Conservation (phyloP, 2,329 filamentous ascomycete species). For the Stagonosporopsis tanaceti region DNA sequence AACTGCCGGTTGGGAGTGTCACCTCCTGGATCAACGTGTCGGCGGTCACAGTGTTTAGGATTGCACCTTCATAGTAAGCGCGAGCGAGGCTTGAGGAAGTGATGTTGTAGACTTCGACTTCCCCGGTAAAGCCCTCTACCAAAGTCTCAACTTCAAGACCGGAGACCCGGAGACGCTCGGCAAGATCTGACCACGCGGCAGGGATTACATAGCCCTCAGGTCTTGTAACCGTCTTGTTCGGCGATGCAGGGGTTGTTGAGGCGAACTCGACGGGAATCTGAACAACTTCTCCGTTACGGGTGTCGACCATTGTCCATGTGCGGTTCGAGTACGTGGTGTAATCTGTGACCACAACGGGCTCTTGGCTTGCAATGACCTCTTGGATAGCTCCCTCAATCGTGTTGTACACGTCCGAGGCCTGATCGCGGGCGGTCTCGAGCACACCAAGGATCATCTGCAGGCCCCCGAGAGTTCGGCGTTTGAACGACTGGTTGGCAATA, state of each 20-base stretch:
- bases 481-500: constrained; percentile 46
- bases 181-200: constrained; percentile 46
- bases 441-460: constrained; percentile 47
- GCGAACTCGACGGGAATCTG: constrained; percentile 46
- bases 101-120: constrained; percentile 48
- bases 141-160: constrained; percentile 46
- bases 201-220: constrained; percentile 50
- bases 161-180: constrained; percentile 41
- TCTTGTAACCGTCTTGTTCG: constrained; percentile 45
- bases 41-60: constrained; percentile 45
- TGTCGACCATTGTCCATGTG: constrained; percentile 48
- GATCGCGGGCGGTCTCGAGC: constrained; percentile 44
- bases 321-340: constrained; percentile 35
- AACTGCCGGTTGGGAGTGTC: constrained; percentile 43
- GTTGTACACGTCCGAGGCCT: constrained; percentile 33
- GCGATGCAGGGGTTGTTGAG: constrained; percentile 45
- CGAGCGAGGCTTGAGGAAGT: constrained; percentile 37
- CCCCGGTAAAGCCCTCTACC: constrained; percentile 35
- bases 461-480: constrained; percentile 43
- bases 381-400: constrained; percentile 41
- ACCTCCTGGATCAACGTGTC: constrained; percentile 36
- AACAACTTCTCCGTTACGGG: constrained; percentile 40
- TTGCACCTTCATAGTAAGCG: constrained; percentile 46
- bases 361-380: constrained; percentile 34
- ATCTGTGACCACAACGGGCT: constrained; percentile 46